Base-by-base conservation (phyloP, 2,329 filamentous ascomycete genomes). In the Pseudogymnoascus sp. region DNA sequence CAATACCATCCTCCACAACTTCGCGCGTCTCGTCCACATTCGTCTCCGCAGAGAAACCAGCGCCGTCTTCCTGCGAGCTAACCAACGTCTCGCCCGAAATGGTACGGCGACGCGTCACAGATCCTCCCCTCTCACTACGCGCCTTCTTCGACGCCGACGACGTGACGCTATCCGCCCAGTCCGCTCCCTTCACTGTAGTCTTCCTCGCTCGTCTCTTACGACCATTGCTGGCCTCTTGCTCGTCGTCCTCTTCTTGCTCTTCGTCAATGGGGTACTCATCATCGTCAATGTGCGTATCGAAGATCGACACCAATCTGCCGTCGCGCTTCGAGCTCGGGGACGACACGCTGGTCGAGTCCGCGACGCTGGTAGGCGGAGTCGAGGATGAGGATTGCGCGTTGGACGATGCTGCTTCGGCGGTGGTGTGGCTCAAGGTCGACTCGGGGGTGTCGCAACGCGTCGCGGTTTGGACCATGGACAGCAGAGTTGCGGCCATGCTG, bases 331-430 rank as follows among this genome's bases (percentile, higher is more conserved):
- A 57, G 8, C 74, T 77, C 39, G 76, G 72, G 39, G 81, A 82
- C 60, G 78, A 76, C 61, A 85, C 75, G 73, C 84, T 87, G 63
- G 77, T 78, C 67, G 77, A 79, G 71, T 88, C 86, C 69, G 81
- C 82, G 66, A 86, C 76, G 66, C 83, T 88, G 57, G 86, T 89
- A 22, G 85, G 84, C 53, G 86, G 86, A 62, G 86, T 88, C 18
- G 83, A 86, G 8, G 68, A 70, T 25, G 69, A 71, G 37, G 68
- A 69, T 60, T 65, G 65, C 60, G 64, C 62, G 60, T 68, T 67
- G n/a, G 67, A 65, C 30, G 64, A 62, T 38, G 62, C 25, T 35
- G 64, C 62, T 53, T 70, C 69, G 61, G 67, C 68, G 25, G 69
- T 70, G 43, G 67, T 65, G 35, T 62, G 59, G 57, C 69, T 71